phyloP scores from a whole-genome alignment of 352 stramenopile genomes.

The Pythium graminicola region DNA sequence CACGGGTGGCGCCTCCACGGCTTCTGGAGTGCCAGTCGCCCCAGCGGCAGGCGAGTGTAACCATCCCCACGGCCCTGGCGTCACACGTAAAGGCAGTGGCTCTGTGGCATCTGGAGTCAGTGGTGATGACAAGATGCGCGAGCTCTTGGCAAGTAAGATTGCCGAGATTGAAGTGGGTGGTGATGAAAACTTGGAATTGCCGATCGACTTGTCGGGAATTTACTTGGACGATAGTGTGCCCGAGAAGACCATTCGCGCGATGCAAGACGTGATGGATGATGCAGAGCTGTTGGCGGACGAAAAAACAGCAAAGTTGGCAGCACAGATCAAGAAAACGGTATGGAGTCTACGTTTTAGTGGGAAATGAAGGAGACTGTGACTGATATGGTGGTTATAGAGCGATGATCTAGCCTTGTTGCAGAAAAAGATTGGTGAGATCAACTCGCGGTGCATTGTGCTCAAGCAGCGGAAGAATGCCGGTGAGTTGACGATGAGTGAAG shows the following conservation, averaged over 20 bases:
- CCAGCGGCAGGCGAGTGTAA: slow-evolving; percentile 21
- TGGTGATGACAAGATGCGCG: slow-evolving; percentile 55
- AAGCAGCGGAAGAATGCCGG: slow-evolving; percentile 64
- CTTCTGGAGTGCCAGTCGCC: neutral
- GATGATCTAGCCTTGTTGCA: slow-evolving; percentile 58
- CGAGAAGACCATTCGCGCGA: slow-evolving; percentile 26
- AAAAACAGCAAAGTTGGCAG: slow-evolving; percentile 37
- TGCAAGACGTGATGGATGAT: slow-evolving; percentile 35
- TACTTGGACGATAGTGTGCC: slow-evolving; percentile 55
- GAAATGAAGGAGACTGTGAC: too few relatives aligned
- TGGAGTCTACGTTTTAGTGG: neutral
- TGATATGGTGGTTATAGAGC: slow-evolving; percentile 23
- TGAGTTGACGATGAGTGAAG: slow-evolving; percentile 2
- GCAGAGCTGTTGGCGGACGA: slow-evolving; percentile 33
- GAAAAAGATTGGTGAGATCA: slow-evolving; percentile 77
- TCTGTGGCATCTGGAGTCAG: neutral
- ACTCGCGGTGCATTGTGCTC: slow-evolving; percentile 72
- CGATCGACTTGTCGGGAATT: slow-evolving; percentile 68
- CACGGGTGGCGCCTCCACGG: slow-evolving; percentile 13
- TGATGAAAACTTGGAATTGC: slow-evolving; percentile 66
- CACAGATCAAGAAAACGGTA: slow-evolving; percentile 42
- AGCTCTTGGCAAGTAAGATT: slow-evolving; percentile 79
- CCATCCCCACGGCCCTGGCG: slow-evolving; percentile 3
- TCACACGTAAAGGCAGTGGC: slow-evolving; percentile 4
- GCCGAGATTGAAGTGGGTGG: slow-evolving; percentile 78